Conservation (phyloP, 495 filamentous ascomycete species). For the Hyaloscypha bicolor region DNA sequence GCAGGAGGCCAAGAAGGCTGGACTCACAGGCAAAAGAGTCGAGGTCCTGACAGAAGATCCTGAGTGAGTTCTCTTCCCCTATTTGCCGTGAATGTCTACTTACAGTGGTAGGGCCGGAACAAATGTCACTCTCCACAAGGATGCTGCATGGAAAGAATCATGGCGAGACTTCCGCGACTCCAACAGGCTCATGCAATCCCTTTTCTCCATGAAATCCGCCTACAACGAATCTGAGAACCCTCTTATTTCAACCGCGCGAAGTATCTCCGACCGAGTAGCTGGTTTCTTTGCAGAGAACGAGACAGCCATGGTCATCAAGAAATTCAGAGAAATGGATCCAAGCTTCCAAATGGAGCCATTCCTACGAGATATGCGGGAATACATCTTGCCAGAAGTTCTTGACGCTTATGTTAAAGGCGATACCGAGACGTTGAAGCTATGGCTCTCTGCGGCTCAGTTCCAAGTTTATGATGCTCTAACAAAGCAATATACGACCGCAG, state of each 20-base stretch:
- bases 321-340: constrained; percentile 95
- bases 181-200: constrained; percentile 81
- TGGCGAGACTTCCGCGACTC: constrained; percentile 92
- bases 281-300: constrained; percentile 99
- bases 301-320: constrained; percentile 94
- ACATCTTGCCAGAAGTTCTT: constrained; percentile 95
- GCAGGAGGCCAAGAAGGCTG: constrained; percentile 56
- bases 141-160: constrained; percentile 92
- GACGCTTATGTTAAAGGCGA: constrained; percentile 99
- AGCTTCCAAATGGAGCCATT: constrained; percentile 93
- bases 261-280: constrained; percentile 87
- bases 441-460: constrained; percentile 94
- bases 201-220: constrained; percentile 79
- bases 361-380: constrained; percentile 91
- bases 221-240: constrained; percentile 98
- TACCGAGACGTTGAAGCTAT: constrained; percentile 83
- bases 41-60: constrained; percentile 79
- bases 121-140: constrained; percentile 94
- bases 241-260: constrained; percentile 86
- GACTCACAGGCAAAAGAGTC: constrained; percentile 38
- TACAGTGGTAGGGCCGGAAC: constrained; percentile 73
- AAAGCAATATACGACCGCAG: constrained; percentile 90
- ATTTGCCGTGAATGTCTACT: constrained; percentile 29
- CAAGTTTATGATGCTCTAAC: constrained; percentile 91
- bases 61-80: constrained; percentile 60